Conservation (phyloP, 2,329 filamentous ascomycete genomes). For the Phaeosphaeria sp. region DNA sequence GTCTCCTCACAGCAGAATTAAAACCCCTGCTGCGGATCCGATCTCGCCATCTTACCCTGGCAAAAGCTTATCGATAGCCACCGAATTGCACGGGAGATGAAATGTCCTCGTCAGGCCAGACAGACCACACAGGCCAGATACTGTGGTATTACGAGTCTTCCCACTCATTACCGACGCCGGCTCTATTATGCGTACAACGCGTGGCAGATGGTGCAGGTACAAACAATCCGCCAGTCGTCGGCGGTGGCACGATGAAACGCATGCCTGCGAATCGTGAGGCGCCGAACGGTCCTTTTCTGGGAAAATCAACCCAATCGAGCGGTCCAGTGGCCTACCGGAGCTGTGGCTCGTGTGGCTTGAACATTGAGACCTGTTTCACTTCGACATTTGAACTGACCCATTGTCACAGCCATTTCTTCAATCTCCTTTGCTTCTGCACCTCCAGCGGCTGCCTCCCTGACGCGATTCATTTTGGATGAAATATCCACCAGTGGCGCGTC, state of each 20-base stretch:
- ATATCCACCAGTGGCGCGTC: neutral
- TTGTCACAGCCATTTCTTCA: neutral
- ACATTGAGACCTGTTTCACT: neutral
- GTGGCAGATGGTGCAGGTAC: neutral
- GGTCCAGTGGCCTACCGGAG: neutral
- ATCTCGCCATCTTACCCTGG: constrained; percentile 25
- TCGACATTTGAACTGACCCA: neutral
- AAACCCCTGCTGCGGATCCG: constrained; percentile 26
- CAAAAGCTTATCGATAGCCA: constrained; percentile 22
- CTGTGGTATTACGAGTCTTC: neutral
- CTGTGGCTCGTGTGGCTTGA: neutral
- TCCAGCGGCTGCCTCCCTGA: neutral
- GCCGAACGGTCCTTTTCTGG: neutral
- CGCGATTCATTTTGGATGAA: neutral
- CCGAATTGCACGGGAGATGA: neutral
- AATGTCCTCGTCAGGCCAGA: neutral
- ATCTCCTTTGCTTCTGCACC: neutral
- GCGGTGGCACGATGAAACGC: neutral
- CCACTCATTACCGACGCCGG: neutral
- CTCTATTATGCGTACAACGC: neutral
- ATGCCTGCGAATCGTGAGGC: constrained; percentile 3
- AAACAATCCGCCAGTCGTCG: neutral
- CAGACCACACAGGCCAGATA: neutral
- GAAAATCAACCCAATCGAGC: neutral
- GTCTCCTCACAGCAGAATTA: constrained; percentile 5